phyloP scores from a whole-genome alignment of 106 monocot genomes.

The Iris macrosiphon region DNA sequence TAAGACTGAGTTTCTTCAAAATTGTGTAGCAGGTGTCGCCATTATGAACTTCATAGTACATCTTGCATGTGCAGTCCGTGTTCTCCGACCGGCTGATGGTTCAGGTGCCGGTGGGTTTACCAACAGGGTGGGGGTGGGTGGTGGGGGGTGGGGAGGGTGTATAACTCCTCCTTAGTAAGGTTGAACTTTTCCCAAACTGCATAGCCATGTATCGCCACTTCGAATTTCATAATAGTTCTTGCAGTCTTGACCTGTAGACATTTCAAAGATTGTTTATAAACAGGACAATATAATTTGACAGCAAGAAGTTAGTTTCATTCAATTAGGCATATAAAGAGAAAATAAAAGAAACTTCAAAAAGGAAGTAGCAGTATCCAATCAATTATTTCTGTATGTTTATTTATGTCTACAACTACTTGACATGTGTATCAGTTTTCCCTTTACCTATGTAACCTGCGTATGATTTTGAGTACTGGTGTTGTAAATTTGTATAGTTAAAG shows the following conservation, averaged over 20 bases:
- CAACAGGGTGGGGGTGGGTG: too few species aligned
- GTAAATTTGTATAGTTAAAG: not conserved
- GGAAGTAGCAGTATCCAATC: not conserved
- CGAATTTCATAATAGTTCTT: not conserved
- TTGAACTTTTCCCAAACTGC: not conserved
- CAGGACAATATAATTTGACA: not conserved
- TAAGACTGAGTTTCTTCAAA: too few species aligned
- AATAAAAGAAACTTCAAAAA: not conserved
- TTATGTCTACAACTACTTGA: not conserved
- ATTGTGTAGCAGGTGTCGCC: too few species aligned
- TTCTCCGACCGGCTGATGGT: not conserved
- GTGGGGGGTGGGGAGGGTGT: too few species aligned
- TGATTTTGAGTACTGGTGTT: too few species aligned
- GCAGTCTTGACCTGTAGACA: not conserved
- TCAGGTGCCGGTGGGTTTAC: too few species aligned
- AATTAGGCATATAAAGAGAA: not conserved
- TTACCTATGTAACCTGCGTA: too few species aligned
- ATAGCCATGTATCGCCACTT: slow-evolving; percentile 13
- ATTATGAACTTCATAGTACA: too few species aligned
- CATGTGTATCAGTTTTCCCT: not conserved
- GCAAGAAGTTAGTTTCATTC: not conserved
- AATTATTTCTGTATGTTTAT: too few species aligned
- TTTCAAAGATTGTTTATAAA: too few species aligned
- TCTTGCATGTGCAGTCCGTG: too few species aligned
- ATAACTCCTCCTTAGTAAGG: not conserved